phyloP scores from a whole-genome alignment of 805 yeast genomes.

The Metschnikowia gruessii region DNA sequence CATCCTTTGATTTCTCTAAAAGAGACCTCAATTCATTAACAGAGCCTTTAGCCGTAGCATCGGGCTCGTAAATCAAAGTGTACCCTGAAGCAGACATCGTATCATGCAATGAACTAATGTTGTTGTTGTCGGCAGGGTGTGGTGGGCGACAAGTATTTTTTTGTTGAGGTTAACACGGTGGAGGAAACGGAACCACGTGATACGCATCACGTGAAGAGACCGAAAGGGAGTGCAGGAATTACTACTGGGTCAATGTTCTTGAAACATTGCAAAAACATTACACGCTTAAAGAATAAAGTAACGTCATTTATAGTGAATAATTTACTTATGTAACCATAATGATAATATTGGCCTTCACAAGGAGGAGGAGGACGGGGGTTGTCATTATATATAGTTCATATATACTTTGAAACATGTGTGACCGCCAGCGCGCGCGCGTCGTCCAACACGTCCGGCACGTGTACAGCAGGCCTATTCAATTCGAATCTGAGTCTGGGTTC shows the following conservation, averaged over 20 bases:
- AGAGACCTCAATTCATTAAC: constrained; percentile 70
- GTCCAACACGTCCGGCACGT: no score
- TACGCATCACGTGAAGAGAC: constrained; percentile 2
- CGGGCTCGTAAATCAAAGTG: constrained; percentile 78
- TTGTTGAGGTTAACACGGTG: constrained; percentile 12
- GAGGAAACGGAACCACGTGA: constrained; percentile 13
- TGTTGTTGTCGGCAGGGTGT: constrained; percentile 1
- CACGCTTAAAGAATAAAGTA: no score
- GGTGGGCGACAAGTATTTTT: constrained; percentile 9
- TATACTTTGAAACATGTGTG: no score
- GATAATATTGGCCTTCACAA: no score
- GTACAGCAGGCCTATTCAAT: constrained; percentile 15
- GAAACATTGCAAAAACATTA: no score
- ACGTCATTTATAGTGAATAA: no score
- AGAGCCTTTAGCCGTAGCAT: constrained; percentile 58
- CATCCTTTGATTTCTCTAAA: constrained; percentile 88
- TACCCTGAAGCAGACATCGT: constrained; percentile 48
- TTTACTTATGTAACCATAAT: no score
- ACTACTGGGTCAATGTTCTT: no score
- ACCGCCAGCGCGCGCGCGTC: no score
- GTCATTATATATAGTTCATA: no score
- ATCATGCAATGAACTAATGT: constrained; percentile 5
- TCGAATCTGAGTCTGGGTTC: constrained; percentile 50
- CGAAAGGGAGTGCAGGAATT: no score
- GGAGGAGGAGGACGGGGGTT: no score